These are phyloP conservation scores for Pythium sp. DNA, from an alignment of 352 stramenopile species.

Conservation along the genomic window DNA sequence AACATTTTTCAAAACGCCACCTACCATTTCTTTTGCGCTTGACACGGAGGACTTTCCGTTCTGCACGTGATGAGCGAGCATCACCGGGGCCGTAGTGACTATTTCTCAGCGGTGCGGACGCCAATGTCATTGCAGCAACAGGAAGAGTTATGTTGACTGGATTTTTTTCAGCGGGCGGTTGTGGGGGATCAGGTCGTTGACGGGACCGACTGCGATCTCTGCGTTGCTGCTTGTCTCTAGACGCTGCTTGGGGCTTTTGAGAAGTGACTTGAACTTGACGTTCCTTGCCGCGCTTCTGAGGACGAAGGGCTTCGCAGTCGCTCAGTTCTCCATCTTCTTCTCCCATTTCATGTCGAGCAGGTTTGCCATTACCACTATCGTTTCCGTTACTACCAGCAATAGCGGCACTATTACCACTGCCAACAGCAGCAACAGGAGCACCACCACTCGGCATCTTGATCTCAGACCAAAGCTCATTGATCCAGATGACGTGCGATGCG, in stretches of 20 bases:
- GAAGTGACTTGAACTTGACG: slow-evolving; percentile 18
- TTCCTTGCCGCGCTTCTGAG: slow-evolving; percentile 9
- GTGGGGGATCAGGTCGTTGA: slow-evolving; percentile 2
- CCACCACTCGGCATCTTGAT: slow-evolving; percentile 25
- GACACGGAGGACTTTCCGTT: slow-evolving; percentile 1
- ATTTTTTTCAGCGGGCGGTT: neutral
- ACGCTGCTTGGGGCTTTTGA: neutral
- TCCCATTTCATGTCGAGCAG: slow-evolving; percentile 4
- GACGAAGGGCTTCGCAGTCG: slow-evolving; percentile 5
- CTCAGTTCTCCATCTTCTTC: slow-evolving; percentile 9
- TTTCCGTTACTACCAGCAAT: slow-evolving; percentile 7
- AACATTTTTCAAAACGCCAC: neutral
- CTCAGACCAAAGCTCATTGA: slow-evolving; percentile 62
- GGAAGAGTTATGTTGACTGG: neutral
- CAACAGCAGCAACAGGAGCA: neutral
- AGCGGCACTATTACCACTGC: slow-evolving; percentile 15
- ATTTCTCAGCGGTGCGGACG: neutral
- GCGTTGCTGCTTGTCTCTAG: slow-evolving; percentile 9
- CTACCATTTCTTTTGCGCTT: slow-evolving; percentile 15
- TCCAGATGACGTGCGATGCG: slow-evolving; percentile 69
- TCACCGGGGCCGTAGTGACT: neutral
- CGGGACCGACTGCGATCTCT: slow-evolving; percentile 15
- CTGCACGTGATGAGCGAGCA: neutral
- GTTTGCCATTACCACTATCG: slow-evolving; percentile 7
- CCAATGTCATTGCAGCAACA: neutral